Evolutionary conservation across 2,329 filamentous ascomycete species (phyloP).

Genomic region (Diaporthe citriasiana): DNA sequence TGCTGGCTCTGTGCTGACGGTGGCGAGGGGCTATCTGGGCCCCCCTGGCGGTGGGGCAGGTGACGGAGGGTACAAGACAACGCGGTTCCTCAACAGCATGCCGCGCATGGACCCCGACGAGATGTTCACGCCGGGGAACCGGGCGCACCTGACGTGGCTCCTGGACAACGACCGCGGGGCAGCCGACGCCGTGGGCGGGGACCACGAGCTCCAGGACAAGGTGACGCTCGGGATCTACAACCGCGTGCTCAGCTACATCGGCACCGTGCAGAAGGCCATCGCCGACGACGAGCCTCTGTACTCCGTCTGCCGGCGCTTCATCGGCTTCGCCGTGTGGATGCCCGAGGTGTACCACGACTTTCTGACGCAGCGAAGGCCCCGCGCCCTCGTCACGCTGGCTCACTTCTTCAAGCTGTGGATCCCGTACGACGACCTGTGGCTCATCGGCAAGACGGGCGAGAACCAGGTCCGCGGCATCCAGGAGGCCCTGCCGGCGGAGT

Average conservation of each 20-base stretch:
- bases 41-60: conserved; percentile 16
- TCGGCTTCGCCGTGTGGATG: conserved; percentile 54
- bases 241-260: conserved; percentile 53
- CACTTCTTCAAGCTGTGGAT: conserved; percentile 57
- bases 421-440: conserved; percentile 52
- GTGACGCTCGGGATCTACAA: conserved; percentile 49
- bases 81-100: conserved; percentile 48
- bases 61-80: conserved; percentile 44
- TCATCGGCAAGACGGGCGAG: conserved; percentile 54
- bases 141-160: conserved; percentile 51
- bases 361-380: conserved; percentile 52
- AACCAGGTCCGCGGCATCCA: conserved; percentile 55
- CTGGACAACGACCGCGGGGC: conserved; percentile 49
- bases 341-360: conserved; percentile 52
- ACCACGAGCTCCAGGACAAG: conserved; percentile 51
- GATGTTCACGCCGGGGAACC: conserved; percentile 50
- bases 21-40: conserved; percentile 47
- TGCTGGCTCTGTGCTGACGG: conserved; percentile 51
- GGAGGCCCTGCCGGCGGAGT: conserved; percentile 52
- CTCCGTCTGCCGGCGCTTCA: conserved; percentile 52
- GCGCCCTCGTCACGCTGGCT: conserved; percentile 55
- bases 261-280: conserved; percentile 50
- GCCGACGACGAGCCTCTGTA: conserved; percentile 49
- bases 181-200: conserved; percentile 45
- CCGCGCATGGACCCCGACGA: conserved; percentile 51